Percentiles rank a stretch among this genome's conserved stretches.
Evolutionary conservation across 345 rosid species (phyloP).

Genomic region (Linum tenue): DNA sequence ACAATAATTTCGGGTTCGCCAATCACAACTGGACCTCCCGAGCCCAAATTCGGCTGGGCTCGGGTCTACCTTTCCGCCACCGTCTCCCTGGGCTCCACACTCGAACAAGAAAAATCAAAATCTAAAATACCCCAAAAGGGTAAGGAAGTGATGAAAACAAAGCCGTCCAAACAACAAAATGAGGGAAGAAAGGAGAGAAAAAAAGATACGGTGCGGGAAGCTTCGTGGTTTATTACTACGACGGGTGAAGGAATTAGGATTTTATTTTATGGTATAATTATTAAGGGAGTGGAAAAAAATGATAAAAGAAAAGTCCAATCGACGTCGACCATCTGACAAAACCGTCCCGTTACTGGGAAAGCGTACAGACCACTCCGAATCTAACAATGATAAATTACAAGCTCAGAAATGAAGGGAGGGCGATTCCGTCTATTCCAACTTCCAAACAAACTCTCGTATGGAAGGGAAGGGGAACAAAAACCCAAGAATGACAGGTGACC

Average conservation of each 20-base stretch:
- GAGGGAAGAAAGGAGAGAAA: too few relatives aligned
- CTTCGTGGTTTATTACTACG: slow-evolving; percentile 12
- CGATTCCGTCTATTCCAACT: slow-evolving; percentile 12
- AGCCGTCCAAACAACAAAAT: too few relatives aligned
- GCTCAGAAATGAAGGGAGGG: slow-evolving; percentile 7
- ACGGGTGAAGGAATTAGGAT: background rate
- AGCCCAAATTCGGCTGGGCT: too few relatives aligned
- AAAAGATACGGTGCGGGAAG: slow-evolving; percentile 6
- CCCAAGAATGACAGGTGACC: slow-evolving; percentile 22
- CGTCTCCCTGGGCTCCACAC: too few relatives aligned
- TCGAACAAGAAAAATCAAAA: too few relatives aligned
- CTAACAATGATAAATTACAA: background rate
- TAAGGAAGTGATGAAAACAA: too few relatives aligned
- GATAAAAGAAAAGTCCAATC: background rate
- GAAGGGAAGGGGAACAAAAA: background rate
- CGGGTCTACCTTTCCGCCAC: too few relatives aligned
- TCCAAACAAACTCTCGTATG: background rate
- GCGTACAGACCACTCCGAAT: background rate
- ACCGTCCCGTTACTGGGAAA: slow-evolving; percentile 14
- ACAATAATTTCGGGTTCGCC: too few relatives aligned
- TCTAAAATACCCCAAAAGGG: too few relatives aligned
- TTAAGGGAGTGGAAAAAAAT: too few relatives aligned
- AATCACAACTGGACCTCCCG: too few relatives aligned
- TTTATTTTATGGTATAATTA: background rate
- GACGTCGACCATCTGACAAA: slow-evolving; percentile 14